Evolutionary conservation across 768 basidiomycete genomes (phyloP).

Genomic region (Pilatotrama ljubarskyi): DNA sequence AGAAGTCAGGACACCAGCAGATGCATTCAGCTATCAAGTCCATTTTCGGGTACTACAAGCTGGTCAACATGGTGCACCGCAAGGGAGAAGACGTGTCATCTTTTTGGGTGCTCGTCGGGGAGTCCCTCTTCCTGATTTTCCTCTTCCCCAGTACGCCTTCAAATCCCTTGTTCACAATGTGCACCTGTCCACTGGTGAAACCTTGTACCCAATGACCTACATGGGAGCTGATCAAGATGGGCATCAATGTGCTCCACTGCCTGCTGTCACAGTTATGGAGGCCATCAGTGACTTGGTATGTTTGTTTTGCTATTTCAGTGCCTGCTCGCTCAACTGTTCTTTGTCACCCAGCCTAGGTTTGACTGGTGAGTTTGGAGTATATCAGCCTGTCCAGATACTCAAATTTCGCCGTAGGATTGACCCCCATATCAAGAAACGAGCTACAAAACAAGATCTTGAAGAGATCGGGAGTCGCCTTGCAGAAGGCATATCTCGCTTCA

Average conservation of each 20-base stretch:
- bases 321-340: neutral
- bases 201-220: conserved; percentile 45
- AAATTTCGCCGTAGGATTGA: conserved; percentile 47
- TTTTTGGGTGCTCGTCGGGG: conserved; percentile 66
- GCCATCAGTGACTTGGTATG: conserved; percentile 71
- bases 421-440: conserved; percentile 46
- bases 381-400: no score
- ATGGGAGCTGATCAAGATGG: neutral
- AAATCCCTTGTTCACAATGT: conserved; percentile 33
- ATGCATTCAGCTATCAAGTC: conserved; percentile 58
- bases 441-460: conserved; percentile 35
- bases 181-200: conserved; percentile 46
- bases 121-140: conserved; percentile 58
- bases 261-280: conserved; percentile 57
- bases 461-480: conserved; percentile 38
- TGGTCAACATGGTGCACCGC: conserved; percentile 71
- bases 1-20: no score
- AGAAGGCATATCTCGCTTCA: conserved; percentile 37
- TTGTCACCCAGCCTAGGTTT: conserved; percentile 56
- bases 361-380: conserved; percentile 56
- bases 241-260: conserved; percentile 52
- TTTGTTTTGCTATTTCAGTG: conserved; percentile 2
- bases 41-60: conserved; percentile 67
- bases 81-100: conserved; percentile 65
- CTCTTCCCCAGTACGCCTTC: conserved; percentile 61